These are phyloP conservation scores for Aspergillus kassunensis DNA, from an alignment of 495 filamentous ascomycete genomes.

Conservation along the genomic window DNA sequence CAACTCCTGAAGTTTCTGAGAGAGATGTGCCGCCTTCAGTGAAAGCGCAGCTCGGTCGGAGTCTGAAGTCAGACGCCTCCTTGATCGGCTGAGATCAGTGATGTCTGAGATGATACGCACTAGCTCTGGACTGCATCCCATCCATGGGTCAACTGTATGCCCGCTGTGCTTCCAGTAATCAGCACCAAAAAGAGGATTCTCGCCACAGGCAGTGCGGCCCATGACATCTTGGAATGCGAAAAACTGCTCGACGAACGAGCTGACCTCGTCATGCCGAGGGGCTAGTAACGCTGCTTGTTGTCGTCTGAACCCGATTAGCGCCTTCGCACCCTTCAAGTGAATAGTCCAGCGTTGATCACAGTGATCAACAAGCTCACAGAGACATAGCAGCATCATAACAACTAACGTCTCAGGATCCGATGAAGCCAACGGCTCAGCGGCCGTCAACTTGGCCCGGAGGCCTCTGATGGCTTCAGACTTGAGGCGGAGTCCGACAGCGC, in stretches of 20 bases:
- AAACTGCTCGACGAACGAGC: constrained; percentile 39
- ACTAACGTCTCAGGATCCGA: constrained; percentile 37
- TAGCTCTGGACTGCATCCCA: constrained; percentile 44
- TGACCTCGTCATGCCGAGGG: constrained; percentile 25
- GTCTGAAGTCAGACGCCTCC: constrained; percentile 26
- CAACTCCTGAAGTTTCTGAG: constrained; percentile 27
- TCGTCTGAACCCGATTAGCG: constrained; percentile 37
- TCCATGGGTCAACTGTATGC: constrained; percentile 39
- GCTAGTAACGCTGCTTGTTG: constrained; percentile 15
- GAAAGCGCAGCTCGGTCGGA: constrained; percentile 22
- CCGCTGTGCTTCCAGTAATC: constrained; percentile 42
- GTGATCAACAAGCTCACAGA: constrained; percentile 45
- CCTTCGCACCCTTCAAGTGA: constrained; percentile 42
- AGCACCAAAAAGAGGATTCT: constrained; percentile 35
- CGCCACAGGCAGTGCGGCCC: constrained; percentile 43
- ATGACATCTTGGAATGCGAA: constrained; percentile 49
- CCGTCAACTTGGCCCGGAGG: constrained; percentile 32
- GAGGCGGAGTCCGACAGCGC: constrained; percentile 30
- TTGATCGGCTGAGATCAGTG: constrained; percentile 40
- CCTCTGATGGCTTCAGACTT: constrained; percentile 37
- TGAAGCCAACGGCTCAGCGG: constrained; percentile 20
- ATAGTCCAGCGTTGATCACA: constrained; percentile 44
- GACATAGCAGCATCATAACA: constrained; percentile 46
- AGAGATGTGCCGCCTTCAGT: constrained; percentile 28
- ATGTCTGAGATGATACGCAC: constrained; percentile 38